Base-by-base conservation (phyloP, 768 basidiomycete genomes). In the Stropharia rugosoannulata region DNA sequence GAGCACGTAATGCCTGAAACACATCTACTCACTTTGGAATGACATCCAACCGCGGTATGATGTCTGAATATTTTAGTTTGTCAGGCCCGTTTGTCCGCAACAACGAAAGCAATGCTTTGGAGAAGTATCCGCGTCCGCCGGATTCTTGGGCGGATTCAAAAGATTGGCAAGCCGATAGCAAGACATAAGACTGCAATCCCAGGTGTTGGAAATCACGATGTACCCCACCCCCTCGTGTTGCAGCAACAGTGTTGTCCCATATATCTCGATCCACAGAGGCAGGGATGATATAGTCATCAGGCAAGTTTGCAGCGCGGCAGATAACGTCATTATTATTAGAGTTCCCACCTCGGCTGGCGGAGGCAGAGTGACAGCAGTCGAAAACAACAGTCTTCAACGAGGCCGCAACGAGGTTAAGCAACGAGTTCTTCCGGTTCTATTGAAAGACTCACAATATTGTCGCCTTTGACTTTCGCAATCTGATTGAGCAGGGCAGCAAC, bases 331-430 rank as follows among this genome's bases (percentile, higher is more conserved):
- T 29, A 43, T 16, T 13, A 19, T n/a, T 11, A 15, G 19, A 16
- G 36, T 8, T 27, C 6, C 16, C 22, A 12, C 51, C 51, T 18
- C 51, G 27, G 5, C 40, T 41, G 18, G 55, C 51, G 32, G 47
- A 49, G 25, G 43, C 60, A 7, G 63, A 59, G 39, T 58, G 48
- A 32, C 63, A 64, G 35, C 56, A 62, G 41, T 64, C 63, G 7
- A 61, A 55, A n/a, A 64, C 59, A 12, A 62, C 53, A 12, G 61
- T 59, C 63, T 64, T 12, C 15, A 22, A 36, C 6, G 36, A 18
- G 12, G 37, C 43, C 8, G 40, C 22, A 16, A 36, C 16, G 32
- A 38, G 11, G 19, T n/a, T 10, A 16, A 48, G 10, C 12, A 18
- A 16, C 16, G 19, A 15, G 3, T 45, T 22, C 18, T 19, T 10